These are phyloP conservation scores for Sicyos baderoa DNA, from an alignment of 306 rosid species.

Conservation along the genomic window DNA sequence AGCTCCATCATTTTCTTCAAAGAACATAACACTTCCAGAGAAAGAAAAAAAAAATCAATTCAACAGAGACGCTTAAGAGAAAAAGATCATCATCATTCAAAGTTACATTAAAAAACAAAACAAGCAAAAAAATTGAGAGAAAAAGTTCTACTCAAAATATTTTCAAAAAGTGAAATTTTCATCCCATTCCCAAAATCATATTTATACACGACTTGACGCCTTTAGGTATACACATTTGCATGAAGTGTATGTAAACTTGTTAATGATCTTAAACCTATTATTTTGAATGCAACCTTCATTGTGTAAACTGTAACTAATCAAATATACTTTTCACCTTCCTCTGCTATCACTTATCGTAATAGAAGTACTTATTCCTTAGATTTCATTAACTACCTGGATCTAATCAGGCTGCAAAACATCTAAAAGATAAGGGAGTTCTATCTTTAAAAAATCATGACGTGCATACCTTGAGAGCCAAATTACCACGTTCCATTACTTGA, in stretches of 20 bases:
- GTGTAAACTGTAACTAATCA: not conserved
- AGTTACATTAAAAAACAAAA: not conserved
- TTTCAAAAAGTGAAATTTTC: not conserved
- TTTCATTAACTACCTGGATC: not conserved
- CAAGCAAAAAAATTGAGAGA: too few species aligned
- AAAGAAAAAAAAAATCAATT: too few species aligned
- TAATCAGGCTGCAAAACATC: not conserved
- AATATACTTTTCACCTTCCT: not conserved
- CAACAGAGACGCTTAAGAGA: too few species aligned
- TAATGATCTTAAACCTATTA: not conserved
- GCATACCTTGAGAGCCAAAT: slow-evolving; percentile 86
- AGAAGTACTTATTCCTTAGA: not conserved
- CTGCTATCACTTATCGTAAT: too few species aligned
- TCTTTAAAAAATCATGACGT: slow-evolving; percentile 5
- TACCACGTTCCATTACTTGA: slow-evolving; percentile 71
- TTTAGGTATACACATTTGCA: not conserved
- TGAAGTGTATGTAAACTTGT: not conserved
- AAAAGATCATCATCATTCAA: not conserved
- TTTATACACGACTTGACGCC: not conserved
- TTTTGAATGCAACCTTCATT: not conserved
- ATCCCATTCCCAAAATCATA: not conserved
- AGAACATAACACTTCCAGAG: not conserved
- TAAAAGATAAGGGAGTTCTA: not conserved
- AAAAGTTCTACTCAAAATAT: too few species aligned
- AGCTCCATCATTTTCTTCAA: not conserved